Base-by-base conservation (phyloP, 371 early-diverging fungal species). In the Lichtheimia ornata region DNA sequence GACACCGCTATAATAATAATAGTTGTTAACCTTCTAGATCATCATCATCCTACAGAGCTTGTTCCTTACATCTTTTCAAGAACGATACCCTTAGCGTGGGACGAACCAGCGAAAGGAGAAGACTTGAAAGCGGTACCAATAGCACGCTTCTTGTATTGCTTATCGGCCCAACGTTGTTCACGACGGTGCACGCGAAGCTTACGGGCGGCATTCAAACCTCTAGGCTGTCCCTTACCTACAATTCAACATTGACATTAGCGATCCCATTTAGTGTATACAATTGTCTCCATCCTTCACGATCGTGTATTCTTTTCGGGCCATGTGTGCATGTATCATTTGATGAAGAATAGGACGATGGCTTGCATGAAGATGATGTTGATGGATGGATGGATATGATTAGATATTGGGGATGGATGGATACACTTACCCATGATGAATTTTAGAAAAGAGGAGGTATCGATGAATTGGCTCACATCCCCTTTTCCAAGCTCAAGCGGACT, bases 1-100 rank as follows among this genome's bases (percentile, higher is more conserved):
- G 70, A 99, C 97, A 91, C 99, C 99, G 11, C 35, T 35, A 35
- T 35, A 35, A 11, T 9, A 35, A 11, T 9, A 2, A 35, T 7
- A 28, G 28, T 9, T 35, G 35, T 35, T 35, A 35, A 35, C 22
- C 4, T 4, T 2, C 4, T 4, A 7, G 28, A 28, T 28, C 28
- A 28, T 28, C 7, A 28, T 28, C 28, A 28, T 28, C 28, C 7
- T 28, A 35, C 9, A 4, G 2, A 28, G 28, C 35, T 11, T 35
- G 9, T 35, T 35, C 35, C 89, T 65, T 84, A 94, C 94, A 98
- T 97, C 91, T 99, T 99, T 89, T 99, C 99, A 59, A 99, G 87
- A 61, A 99, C 99, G 77, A 99, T 99, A 64, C 99, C 99, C 92
- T 98, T 99, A 79, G 99, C 99, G 88, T 98, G 99, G 63, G 99